Base-by-base conservation (phyloP, 116 monocot genomes). In the Phalaenopsis hybrid region DNA sequence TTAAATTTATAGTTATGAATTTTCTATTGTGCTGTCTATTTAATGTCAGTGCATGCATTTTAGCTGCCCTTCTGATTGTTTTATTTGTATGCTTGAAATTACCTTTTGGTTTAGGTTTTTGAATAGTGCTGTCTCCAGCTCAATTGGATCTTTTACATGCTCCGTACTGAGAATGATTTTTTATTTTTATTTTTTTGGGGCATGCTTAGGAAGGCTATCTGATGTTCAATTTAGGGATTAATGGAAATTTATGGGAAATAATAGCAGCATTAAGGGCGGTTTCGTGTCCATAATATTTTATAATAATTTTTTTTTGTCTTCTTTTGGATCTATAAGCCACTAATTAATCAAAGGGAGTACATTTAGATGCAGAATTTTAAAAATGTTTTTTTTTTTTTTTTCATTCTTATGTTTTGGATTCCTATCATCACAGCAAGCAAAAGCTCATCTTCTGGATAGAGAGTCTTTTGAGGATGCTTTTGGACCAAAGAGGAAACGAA, bases 381-480 rank as follows among this genome's bases (percentile, higher is more conserved):
- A 72, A 72, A 34, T 0, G 3, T 8, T 69, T 41, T 41, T 41
- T 41, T 28, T 41, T 28, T 28, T 72, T 13, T 72, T 65, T 37
- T 5, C 48, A 72, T 72, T 37, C 41, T 72, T 43, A 72, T 37
- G 5, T 72, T 72, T 16, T 72, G 41, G 16, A 17, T 18, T 76
- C 77, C 46, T 79, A 16, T 81, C 23, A 61, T 77, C 28, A 15
- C 86, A 94, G 96, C 92, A 94, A 92, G 91, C 92, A 6, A 92
- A 85, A 81, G 92, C 90, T 68, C 94, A 94, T 86, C 89, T 96
- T 79, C 87, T 96, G 44, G 92, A 94, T 45, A 88, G 83, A 1
- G 89, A 94, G 79, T 86, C 96, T 46, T 96, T 96, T 90, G 83
- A 74, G 46, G 94, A 96, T 94, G 88, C 88, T 82, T 96, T 93